Evolutionary conservation across 2,329 filamentous ascomycete genomes (phyloP).

Genomic region (Trichoderma asperellum): DNA sequence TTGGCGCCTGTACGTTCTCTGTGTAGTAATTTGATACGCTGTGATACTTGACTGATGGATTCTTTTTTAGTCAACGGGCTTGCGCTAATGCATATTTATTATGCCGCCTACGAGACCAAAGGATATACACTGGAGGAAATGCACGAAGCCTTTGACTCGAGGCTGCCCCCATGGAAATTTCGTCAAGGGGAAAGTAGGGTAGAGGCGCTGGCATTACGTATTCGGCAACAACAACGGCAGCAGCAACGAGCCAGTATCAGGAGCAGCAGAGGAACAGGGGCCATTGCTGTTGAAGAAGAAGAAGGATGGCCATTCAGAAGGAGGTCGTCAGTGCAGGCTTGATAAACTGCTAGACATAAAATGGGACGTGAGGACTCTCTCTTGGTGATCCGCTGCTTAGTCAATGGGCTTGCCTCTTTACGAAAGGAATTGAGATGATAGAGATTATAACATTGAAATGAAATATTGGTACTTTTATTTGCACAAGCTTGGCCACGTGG

Average conservation of each 20-base stretch:
- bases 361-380: not conserved
- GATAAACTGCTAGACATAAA: not conserved
- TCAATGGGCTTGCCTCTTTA: not conserved
- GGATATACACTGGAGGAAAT: constrained; percentile 71
- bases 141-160: constrained; percentile 67
- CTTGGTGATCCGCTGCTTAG: not conserved
- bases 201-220: constrained; percentile 52
- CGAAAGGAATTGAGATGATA: not conserved
- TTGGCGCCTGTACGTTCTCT: constrained; percentile 58
- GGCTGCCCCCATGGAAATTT: constrained; percentile 61
- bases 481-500: not conserved
- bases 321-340: not conserved
- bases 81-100: constrained; percentile 70
- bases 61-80: constrained; percentile 45
- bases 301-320: not conserved
- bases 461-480: not conserved
- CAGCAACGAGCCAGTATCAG: constrained; percentile 47
- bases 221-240: constrained; percentile 48
- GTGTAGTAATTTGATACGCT: not conserved
- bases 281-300: not conserved
- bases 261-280: not conserved
- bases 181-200: constrained; percentile 48
- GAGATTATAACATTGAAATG: not conserved
- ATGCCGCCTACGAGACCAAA: constrained; percentile 78
- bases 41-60: constrained; percentile 13